Percentiles rank a stretch among this genome's conserved stretches.
phyloP scores from a whole-genome alignment of 2,329 filamentous ascomycete genomes.

The Aureobasidium vineae region DNA sequence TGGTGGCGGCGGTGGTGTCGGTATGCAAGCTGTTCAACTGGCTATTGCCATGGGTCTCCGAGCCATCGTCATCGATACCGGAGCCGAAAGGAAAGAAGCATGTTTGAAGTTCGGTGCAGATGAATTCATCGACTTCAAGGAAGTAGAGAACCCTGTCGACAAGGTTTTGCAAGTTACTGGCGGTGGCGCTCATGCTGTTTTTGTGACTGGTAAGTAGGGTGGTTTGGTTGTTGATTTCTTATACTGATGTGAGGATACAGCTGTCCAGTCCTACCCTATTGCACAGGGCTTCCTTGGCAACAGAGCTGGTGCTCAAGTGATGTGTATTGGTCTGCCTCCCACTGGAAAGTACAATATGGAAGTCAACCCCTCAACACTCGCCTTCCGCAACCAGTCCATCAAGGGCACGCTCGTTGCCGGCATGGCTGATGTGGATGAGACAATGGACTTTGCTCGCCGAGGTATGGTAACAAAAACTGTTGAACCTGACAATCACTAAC shows the following conservation, averaged over 20 bases:
- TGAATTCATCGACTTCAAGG: constrained; percentile 56
- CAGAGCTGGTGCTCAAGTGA: constrained; percentile 52
- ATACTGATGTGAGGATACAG: background rate
- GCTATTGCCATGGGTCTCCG: constrained; percentile 57
- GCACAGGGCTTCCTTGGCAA: constrained; percentile 48
- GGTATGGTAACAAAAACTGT: constrained; percentile 49
- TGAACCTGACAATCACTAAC: background rate
- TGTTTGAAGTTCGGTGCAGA: constrained; percentile 54
- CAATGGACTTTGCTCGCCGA: constrained; percentile 50
- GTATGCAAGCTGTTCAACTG: constrained; percentile 57
- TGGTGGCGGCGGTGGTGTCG: constrained; percentile 57
- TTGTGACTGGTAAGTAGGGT: constrained; percentile 34
- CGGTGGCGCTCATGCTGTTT: constrained; percentile 49
- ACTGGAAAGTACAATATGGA: constrained; percentile 40
- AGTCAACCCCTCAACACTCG: constrained; percentile 38
- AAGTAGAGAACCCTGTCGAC: constrained; percentile 41
- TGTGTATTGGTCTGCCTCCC: constrained; percentile 48
- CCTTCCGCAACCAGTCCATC: constrained; percentile 39
- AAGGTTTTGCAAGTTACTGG: constrained; percentile 50
- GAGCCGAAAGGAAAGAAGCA: constrained; percentile 49
- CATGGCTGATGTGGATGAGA: constrained; percentile 50
- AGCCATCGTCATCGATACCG: constrained; percentile 56
- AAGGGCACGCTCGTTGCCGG: constrained; percentile 47
- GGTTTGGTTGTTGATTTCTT: too few species aligned
- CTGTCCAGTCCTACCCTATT: constrained; percentile 23